Evolutionary conservation across 139 green algal genomes (phyloP), one percentile per base, ranked within the genome.

Genomic region (Picochlorum sp.): DNA sequence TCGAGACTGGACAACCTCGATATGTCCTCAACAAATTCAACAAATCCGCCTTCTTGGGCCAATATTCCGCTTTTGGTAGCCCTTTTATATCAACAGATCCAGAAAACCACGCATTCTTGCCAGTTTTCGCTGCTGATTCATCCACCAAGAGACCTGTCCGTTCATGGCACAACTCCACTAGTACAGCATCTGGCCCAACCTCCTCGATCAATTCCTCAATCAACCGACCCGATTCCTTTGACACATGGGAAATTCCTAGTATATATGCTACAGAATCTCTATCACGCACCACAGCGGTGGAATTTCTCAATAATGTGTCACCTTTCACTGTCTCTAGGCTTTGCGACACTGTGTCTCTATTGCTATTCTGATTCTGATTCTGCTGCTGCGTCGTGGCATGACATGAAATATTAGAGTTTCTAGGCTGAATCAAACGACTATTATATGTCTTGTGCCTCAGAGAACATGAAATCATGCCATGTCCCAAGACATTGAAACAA

Each of bases 141-240:
- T 82, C 67, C 1, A 90, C 71, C 47, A 96, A 77, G 26, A 94
- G 82, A 1, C 67, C 69, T 2, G 78, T 18, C 3, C 89, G 65
- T 60, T 95, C 86, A 68, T 89, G 89, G 71, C 88, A 94, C 28
- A 96, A 66, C 77, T 95, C 85, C 63, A 94, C 57, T 16, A 86
- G 54, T 6, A 94, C 83, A 30, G 79, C 68, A 7, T 88, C 78
- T 9, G 70, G 60, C n/a, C 52, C 45, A 26, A 87, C 77, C 13
- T 59, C 38, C 13, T 62, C 50, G 30, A 92, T 81, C 10, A 90
- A 58, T 32, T 65, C 44, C 15, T 67, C 14, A 21, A 89, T 79
- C 63, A 89, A 77, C 20, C 84, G 57, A 18, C 70, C 72, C 5
- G 77, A 81, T 18, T 64, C 67, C 45, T 80, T 67, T 10, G 82